A percentile compares a stretch with the other conserved stretches of the same genome.
phyloP scores from a whole-genome alignment of 371 early-diverging fungal genomes.

The Blastocladiella emersonii region DNA sequence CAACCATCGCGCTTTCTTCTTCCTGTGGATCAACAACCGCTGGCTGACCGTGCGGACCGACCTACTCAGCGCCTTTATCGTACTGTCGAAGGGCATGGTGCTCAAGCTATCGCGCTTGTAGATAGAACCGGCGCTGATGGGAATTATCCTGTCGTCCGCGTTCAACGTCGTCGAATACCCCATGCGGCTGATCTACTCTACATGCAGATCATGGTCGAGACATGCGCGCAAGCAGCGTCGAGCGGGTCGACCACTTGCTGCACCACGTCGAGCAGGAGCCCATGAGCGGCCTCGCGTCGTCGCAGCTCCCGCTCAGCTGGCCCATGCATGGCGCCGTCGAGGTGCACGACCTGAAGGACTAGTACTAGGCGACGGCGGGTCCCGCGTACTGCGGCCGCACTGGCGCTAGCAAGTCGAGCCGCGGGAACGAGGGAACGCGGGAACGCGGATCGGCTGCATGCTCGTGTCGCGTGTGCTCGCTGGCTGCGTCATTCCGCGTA shows the following conservation, averaged over 20 bases:
- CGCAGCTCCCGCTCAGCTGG: conserved; percentile 46
- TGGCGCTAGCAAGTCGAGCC: conserved; percentile 51
- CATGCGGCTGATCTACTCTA: conserved; percentile 68
- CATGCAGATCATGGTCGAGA: conserved; percentile 59
- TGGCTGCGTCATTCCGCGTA: conserved; percentile 36
- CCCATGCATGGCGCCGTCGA: conserved; percentile 54
- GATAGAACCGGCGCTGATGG: conserved; percentile 60
- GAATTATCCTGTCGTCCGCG: conserved; percentile 57
- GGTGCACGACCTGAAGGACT: conserved; percentile 43
- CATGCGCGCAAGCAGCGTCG: conserved; percentile 73
- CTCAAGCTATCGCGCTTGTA: conserved; percentile 10
- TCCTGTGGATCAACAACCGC: conserved; percentile 66
- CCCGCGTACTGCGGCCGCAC: conserved; percentile 46
- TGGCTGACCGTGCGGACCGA: conserved; percentile 79
- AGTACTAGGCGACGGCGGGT: conserved; percentile 50
- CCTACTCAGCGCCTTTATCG: conserved; percentile 42
- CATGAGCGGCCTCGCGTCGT: conserved; percentile 16
- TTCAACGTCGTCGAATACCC: conserved; percentile 50
- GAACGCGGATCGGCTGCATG: conserved; percentile 74
- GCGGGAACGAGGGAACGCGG: conserved; percentile 43
- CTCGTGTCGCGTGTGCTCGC: conserved; percentile 38
- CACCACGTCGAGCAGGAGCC: conserved; percentile 60
- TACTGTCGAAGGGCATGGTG: conserved; percentile 17
- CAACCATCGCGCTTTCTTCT: conserved; percentile 65
- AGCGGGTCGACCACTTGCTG: conserved; percentile 64